A percentile compares a stretch with the other conserved stretches of the same genome.
Evolutionary conservation across 1,284 basidiomycete species (phyloP).

Genomic region (Tausonia pullulans): DNA sequence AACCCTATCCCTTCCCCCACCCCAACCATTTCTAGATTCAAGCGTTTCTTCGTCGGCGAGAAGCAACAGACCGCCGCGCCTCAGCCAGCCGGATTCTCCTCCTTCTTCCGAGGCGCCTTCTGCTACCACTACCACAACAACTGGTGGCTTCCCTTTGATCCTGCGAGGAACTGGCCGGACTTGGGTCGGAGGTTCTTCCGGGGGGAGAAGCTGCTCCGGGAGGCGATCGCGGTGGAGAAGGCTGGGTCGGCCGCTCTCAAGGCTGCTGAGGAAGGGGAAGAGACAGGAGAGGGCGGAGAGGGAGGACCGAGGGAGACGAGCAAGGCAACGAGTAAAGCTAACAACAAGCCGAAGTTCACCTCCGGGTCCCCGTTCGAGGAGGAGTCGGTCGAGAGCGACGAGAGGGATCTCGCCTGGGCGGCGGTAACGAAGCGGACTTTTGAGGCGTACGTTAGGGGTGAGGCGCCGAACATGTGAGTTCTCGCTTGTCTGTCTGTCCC

Average conservation of each 20-base stretch:
- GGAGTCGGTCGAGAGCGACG: slow-evolving; percentile 31
- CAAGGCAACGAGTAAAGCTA: slow-evolving; percentile 20
- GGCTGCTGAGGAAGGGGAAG: slow-evolving; percentile 18
- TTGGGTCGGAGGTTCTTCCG: slow-evolving; percentile 65
- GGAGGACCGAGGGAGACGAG: slow-evolving; percentile 20
- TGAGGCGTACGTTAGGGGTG: slow-evolving; percentile 73
- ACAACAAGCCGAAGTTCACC: slow-evolving; percentile 7
- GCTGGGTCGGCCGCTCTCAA: slow-evolving; percentile 20
- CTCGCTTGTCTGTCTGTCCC: slow-evolving; percentile 35
- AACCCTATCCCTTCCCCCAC: not conserved
- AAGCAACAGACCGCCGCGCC: slow-evolving; percentile 55
- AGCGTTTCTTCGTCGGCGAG: slow-evolving; percentile 69
- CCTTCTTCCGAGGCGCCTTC: slow-evolving; percentile 74
- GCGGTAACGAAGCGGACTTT: slow-evolving; percentile 85
- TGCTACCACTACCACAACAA: slow-evolving; percentile 81
- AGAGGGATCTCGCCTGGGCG: slow-evolving; percentile 75
- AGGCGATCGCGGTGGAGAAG: slow-evolving; percentile 28
- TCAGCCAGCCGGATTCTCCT: slow-evolving; percentile 64
- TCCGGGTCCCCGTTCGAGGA: slow-evolving; percentile 14
- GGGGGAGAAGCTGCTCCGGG: slow-evolving; percentile 49
- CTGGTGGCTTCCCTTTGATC: slow-evolving; percentile 89
- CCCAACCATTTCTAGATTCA: slow-evolving; percentile 42
- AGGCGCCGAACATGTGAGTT: slow-evolving; percentile 68
- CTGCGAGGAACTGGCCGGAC: slow-evolving; percentile 78
- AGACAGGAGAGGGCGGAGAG: slow-evolving; percentile 4